A percentile compares a stretch with the other conserved stretches of the same genome.
phyloP scores from a whole-genome alignment of 2,329 filamentous ascomycete genomes.

The Herpotrichia juniperi region DNA sequence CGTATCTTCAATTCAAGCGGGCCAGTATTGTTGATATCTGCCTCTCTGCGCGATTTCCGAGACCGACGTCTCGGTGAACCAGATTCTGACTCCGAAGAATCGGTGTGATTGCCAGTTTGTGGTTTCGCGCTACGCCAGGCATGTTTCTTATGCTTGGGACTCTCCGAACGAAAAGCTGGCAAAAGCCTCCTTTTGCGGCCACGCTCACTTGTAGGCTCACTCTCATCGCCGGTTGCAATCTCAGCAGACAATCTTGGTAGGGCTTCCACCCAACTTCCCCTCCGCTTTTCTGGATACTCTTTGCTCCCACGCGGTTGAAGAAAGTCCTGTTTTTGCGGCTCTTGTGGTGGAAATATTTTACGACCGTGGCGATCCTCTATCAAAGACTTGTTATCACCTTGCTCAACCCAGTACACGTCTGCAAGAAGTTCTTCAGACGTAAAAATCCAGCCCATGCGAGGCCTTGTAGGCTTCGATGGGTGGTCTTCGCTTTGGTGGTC shows the following conservation, averaged over 20 bases:
- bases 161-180: constrained; percentile 40
- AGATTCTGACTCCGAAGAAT: constrained; percentile 49
- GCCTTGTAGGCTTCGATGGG: constrained; percentile 67
- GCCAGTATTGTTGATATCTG: constrained; percentile 50
- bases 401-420: constrained; percentile 89
- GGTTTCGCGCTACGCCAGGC: constrained; percentile 34
- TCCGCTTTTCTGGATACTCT: constrained; percentile 39
- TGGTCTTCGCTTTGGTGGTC: constrained; percentile 27
- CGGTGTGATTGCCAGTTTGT: constrained; percentile 34
- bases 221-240: constrained; percentile 41
- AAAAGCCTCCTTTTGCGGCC: constrained; percentile 43
- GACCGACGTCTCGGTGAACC: constrained; percentile 53
- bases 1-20: constrained; percentile 54
- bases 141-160: constrained; percentile 36
- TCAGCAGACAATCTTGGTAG: constrained; percentile 32
- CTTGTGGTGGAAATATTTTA: constrained; percentile 64
- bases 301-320: constrained; percentile 40
- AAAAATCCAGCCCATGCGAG: constrained; percentile 83
- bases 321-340: constrained; percentile 30
- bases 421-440: constrained; percentile 85
- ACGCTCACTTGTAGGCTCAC: constrained; percentile 44
- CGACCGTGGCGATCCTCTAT: constrained; percentile 81
- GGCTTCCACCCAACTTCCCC: constrained; percentile 41
- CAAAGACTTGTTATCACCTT: constrained; percentile 76
- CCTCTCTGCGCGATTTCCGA: constrained; percentile 60